A percentile compares a stretch with the other conserved stretches of the same genome.
Evolutionary conservation across 1,284 basidiomycete species (phyloP).

Genomic region (Ceratobasidium sp.): DNA sequence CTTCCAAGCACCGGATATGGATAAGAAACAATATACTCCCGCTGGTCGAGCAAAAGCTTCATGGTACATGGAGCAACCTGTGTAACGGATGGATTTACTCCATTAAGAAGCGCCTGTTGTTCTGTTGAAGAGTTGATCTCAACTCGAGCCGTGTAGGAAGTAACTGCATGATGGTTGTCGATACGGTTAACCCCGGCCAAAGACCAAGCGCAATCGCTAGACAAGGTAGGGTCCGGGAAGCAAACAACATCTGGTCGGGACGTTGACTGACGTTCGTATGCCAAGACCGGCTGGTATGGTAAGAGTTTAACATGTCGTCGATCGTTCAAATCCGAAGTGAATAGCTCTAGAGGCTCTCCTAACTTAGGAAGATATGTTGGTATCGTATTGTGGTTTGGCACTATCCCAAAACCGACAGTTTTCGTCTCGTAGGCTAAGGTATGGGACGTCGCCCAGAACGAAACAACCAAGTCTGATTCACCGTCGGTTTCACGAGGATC

Average conservation of each 20-base stretch:
- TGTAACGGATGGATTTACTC: background rate
- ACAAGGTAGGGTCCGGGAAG: background rate
- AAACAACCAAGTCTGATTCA: slow-evolving; percentile 23
- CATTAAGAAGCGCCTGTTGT: background rate
- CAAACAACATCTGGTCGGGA: no score
- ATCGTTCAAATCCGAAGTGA: background rate
- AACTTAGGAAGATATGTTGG: background rate
- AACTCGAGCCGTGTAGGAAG: background rate
- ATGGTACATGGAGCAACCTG: slow-evolving; percentile 31
- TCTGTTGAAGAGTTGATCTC: background rate
- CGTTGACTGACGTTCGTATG: background rate
- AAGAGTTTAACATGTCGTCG: slow-evolving; percentile 2
- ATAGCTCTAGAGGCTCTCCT: background rate
- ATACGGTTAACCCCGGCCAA: background rate
- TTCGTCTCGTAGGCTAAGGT: background rate
- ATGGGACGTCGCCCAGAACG: slow-evolving; percentile 22
- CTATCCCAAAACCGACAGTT: background rate
- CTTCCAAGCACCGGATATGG: slow-evolving; percentile 24
- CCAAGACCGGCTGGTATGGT: background rate
- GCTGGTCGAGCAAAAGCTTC: background rate
- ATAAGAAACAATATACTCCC: slow-evolving; percentile 4
- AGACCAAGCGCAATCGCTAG: no score
- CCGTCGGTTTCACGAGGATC: slow-evolving; percentile 7
- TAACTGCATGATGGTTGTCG: background rate
- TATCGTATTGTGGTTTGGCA: background rate